phyloP scores from a whole-genome alignment of 2,329 filamentous ascomycete genomes.

The Periglandula ipomoeae region DNA sequence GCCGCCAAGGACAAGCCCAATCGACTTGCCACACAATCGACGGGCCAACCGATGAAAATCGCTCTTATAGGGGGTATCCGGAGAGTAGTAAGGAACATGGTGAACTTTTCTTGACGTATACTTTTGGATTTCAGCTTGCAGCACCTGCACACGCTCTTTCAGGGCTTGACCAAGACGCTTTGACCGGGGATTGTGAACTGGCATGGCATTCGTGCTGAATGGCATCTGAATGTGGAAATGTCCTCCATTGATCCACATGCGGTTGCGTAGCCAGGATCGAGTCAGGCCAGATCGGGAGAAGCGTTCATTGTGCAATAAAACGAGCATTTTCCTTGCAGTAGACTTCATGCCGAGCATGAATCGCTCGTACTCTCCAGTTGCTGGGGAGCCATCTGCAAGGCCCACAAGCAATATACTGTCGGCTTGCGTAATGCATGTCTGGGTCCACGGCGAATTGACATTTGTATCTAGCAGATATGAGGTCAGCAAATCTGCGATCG shows the following conservation, averaged over 20 bases:
- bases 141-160: constrained; percentile 85
- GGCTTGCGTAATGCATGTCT: constrained; percentile 93
- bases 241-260: constrained; percentile 95
- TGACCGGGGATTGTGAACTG: constrained; percentile 57
- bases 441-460: constrained; percentile 96
- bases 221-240: constrained; percentile 98
- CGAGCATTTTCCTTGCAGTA: constrained; percentile 85
- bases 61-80: constrained; percentile 87
- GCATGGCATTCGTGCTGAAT: constrained; percentile 66
- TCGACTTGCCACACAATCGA: constrained; percentile 83
- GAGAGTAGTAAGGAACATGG: constrained; percentile 79
- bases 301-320: constrained; percentile 79
- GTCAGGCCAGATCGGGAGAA: constrained; percentile 82
- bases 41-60: constrained; percentile 92
- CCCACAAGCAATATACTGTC: constrained; percentile 93
- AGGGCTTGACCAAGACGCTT: constrained; percentile 77
- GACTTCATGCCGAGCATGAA: constrained; percentile 97
- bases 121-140: constrained; percentile 96
- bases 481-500: constrained; percentile 19
- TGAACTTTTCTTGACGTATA: constrained; percentile 92
- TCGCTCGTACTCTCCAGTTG: constrained; percentile 91
- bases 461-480: constrained; percentile 61
- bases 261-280: constrained; percentile 80
- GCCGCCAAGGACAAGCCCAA: constrained; percentile 87
- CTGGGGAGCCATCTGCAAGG: constrained; percentile 78